Evolutionary conservation across 2,329 filamentous ascomycete genomes (phyloP).

Genomic region (Diaporthe vaccinii): DNA sequence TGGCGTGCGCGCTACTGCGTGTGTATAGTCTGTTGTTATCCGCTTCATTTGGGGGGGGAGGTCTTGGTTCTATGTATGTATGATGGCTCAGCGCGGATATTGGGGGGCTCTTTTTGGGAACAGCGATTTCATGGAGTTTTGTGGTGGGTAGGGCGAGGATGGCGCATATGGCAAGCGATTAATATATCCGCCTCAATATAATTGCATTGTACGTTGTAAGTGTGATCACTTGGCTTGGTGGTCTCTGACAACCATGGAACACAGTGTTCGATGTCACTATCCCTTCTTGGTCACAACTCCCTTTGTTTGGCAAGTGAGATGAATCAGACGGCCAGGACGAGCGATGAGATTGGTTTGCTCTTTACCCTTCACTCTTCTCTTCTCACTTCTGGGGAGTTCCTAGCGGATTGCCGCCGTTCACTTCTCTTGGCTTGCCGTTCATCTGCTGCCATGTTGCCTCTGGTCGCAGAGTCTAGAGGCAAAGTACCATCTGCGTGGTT

Average conservation of each 20-base stretch:
- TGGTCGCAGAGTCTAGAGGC: too few relatives aligned
- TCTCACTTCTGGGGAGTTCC: too few relatives aligned
- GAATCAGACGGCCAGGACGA: neutral
- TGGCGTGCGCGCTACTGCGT: neutral
- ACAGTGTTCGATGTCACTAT: too few relatives aligned
- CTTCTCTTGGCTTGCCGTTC: too few relatives aligned
- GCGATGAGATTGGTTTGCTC: neutral
- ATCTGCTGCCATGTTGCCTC: too few relatives aligned
- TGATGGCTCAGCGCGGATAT: neutral
- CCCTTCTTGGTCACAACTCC: too few relatives aligned
- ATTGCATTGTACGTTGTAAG: neutral
- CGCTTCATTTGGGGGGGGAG: neutral
- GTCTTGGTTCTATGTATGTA: neutral
- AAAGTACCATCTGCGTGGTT: too few relatives aligned
- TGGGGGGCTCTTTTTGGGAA: neutral
- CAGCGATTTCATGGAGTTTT: conserved; percentile 1
- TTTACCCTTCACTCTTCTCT: neutral
- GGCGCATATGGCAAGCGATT: conserved; percentile 21
- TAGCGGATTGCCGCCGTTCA: too few relatives aligned
- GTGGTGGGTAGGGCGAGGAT: neutral
- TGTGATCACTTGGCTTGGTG: neutral
- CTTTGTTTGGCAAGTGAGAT: neutral
- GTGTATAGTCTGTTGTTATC: neutral
- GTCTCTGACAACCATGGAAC: too few relatives aligned
- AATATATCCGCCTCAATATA: neutral